These are phyloP conservation scores for Aureobasidium sp. DNA, from an alignment of 2,329 filamentous ascomycete genomes.

Conservation along the genomic window DNA sequence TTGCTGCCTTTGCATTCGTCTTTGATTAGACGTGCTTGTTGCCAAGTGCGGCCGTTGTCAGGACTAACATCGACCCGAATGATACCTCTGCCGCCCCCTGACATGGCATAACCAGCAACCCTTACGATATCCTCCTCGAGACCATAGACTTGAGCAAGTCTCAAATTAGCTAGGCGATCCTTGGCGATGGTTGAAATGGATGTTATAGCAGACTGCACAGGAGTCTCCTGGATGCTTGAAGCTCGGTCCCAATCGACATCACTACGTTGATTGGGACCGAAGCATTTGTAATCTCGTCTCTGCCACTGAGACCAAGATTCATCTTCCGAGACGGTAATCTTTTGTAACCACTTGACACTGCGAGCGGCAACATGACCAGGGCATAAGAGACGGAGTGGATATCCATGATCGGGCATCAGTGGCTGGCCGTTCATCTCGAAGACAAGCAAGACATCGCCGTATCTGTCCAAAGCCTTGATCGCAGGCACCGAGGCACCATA, in stretches of 20 bases:
- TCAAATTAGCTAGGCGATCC: neutral
- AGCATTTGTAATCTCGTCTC: slow-evolving; percentile 61
- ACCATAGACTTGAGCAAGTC: slow-evolving; percentile 18
- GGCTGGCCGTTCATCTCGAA: slow-evolving; percentile 57
- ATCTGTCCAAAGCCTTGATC: slow-evolving; percentile 50
- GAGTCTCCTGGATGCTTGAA: slow-evolving; percentile 60
- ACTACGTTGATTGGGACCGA: slow-evolving; percentile 54
- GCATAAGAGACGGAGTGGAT: slow-evolving; percentile 36
- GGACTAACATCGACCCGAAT: slow-evolving; percentile 61
- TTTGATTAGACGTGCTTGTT: slow-evolving; percentile 53
- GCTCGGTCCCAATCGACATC: slow-evolving; percentile 53
- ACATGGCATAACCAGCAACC: slow-evolving; percentile 59
- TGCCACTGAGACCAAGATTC: slow-evolving; percentile 62
- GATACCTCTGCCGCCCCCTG: slow-evolving; percentile 58
- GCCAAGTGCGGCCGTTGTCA: slow-evolving; percentile 58
- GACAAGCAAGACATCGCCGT: slow-evolving; percentile 55
- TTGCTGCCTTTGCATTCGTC: slow-evolving; percentile 44
- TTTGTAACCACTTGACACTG: slow-evolving; percentile 62
- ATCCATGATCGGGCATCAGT: slow-evolving; percentile 59
- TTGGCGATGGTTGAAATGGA: slow-evolving; percentile 19
- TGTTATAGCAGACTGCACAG: slow-evolving; percentile 63
- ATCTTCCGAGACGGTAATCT: slow-evolving; percentile 57
- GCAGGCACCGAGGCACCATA: slow-evolving; percentile 58
- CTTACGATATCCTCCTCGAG: slow-evolving; percentile 21
- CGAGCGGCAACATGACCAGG: slow-evolving; percentile 61